Conservation (phyloP, 306 rosid species). For the Elaeagnus macrophylla region DNA sequence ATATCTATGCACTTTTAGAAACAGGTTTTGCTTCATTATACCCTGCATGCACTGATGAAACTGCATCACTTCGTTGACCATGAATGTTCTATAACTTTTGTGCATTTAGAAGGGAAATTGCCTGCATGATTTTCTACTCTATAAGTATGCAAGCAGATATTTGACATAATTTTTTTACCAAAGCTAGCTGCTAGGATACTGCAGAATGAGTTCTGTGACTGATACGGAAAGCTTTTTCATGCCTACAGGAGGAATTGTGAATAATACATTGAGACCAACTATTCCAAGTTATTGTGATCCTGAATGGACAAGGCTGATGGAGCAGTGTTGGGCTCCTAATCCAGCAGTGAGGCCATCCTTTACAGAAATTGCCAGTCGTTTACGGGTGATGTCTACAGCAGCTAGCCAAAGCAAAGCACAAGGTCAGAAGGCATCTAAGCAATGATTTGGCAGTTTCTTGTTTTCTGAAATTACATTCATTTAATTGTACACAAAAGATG, state of each 20-base stretch:
- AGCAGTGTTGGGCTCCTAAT: slow-evolving; percentile 97
- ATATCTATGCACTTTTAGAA: not conserved
- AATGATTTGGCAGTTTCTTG: slow-evolving; percentile 11
- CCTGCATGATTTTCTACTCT: not conserved
- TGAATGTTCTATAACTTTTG: no score
- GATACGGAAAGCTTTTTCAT: not conserved
- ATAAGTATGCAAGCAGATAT: no score
- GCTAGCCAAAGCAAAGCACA: slow-evolving; percentile 68
- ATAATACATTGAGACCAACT: slow-evolving; percentile 78
- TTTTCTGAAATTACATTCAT: slow-evolving; percentile 18
- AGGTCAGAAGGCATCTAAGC: slow-evolving; percentile 64
- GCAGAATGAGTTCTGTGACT: not conserved
- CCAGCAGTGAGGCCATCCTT: slow-evolving; percentile 81
- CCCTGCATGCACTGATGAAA: no score
- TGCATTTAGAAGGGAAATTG: no score
- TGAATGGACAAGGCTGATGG: slow-evolving; percentile 85
- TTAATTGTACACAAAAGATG: slow-evolving; percentile 18
- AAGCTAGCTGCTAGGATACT: no score
- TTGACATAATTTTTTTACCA: no score
- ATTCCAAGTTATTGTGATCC: slow-evolving; percentile 73
- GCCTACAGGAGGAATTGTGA: slow-evolving; percentile 84
- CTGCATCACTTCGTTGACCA: no score
- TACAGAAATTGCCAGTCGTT: slow-evolving; percentile 73
- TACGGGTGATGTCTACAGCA: slow-evolving; percentile 62
- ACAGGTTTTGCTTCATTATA: not conserved